Base-by-base conservation (phyloP, 2,329 filamentous ascomycete species). In the Conoideocrella luteorostrata region DNA sequence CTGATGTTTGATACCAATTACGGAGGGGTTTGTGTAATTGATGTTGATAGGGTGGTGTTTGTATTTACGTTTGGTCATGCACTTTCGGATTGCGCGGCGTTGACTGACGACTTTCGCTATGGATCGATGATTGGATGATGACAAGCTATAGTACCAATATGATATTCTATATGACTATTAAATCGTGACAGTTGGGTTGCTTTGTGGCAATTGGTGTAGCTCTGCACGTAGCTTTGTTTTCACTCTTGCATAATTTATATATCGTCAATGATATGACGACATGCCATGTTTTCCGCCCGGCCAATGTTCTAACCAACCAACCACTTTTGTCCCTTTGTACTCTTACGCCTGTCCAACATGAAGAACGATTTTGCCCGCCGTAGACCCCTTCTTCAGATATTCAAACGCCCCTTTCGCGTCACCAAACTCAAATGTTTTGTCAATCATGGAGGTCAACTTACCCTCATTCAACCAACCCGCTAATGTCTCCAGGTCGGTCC, bases 301-400 rank as follows among this genome's bases (percentile, higher is more conserved):
- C n/a, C n/a, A n/a, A n/a, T n/a, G n/a, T n/a, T n/a, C n/a, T n/a
- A n/a, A n/a, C n/a, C n/a, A n/a, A n/a, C n/a, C n/a, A n/a, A n/a
- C n/a, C n/a, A n/a, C n/a, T n/a, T n/a, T n/a, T n/a, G n/a, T n/a
- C n/a, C n/a, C n/a, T n/a, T n/a, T n/a, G n/a, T n/a, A n/a, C n/a
- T n/a, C n/a, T n/a, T n/a, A n/a, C n/a, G n/a, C n/a, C n/a, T n/a
- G n/a, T n/a, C n/a, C n/a, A n/a, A n/a, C n/a, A n/a, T n/a, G n/a
- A n/a, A n/a, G n/a, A 29, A 84, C 65, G 51, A 85, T 64, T 66
- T 85, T 86, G 0, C 82, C 82, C 41, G 64, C 73, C 4, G 74
- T 67, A n/a, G 76, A 69, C 0, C 75, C 75, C 3, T 70, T 74
- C 63, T 77, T 80, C 52, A 84, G 55, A 48, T 70, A 74, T 58